These are phyloP conservation scores for Ophiocordyceps camponoti-saundersi DNA, from an alignment of 2,329 filamentous ascomycete genomes.

Conservation along the genomic window DNA sequence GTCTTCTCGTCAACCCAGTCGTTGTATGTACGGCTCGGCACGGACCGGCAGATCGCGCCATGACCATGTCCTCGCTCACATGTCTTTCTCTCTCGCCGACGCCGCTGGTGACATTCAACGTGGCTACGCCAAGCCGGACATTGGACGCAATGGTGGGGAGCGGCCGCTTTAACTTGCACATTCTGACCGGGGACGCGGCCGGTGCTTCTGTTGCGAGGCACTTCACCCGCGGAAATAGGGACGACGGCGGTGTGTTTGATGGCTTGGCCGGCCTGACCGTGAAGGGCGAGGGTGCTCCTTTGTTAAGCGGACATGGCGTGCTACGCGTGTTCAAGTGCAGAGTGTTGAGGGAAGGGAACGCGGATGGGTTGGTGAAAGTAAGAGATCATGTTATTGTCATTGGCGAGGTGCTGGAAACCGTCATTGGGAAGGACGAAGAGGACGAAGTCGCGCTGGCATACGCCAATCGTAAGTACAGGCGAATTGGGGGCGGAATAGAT, in stretches of 20 bases:
- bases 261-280: conserved; percentile 11
- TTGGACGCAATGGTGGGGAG: conserved; percentile 29
- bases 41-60: conserved; percentile 22
- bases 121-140: conserved; percentile 37
- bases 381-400: conserved; percentile 35
- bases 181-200: conserved; percentile 27
- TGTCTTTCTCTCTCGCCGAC: conserved; percentile 33
- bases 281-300: conserved; percentile 14
- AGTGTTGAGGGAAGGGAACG: conserved; percentile 21
- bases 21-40: conserved; percentile 36
- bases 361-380: conserved; percentile 25
- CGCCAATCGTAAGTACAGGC: conserved; percentile 30
- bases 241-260: conserved; percentile 18
- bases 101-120: conserved; percentile 39
- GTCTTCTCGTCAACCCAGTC: conserved; percentile 34
- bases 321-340: conserved; percentile 27
- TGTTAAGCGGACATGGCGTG: conserved; percentile 34
- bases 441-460: conserved; percentile 27
- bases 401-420: conserved; percentile 30
- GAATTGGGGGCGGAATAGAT: conserved; percentile 14
- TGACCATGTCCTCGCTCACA: conserved; percentile 45
- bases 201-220: conserved; percentile 34
- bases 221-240: conserved; percentile 30
- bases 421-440: conserved; percentile 14
- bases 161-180: conserved; percentile 34